Evolutionary conservation across 2,329 filamentous ascomycete species (phyloP), one percentile per base, ranked within the genome.

Genomic region (Scytalidium lignicola): DNA sequence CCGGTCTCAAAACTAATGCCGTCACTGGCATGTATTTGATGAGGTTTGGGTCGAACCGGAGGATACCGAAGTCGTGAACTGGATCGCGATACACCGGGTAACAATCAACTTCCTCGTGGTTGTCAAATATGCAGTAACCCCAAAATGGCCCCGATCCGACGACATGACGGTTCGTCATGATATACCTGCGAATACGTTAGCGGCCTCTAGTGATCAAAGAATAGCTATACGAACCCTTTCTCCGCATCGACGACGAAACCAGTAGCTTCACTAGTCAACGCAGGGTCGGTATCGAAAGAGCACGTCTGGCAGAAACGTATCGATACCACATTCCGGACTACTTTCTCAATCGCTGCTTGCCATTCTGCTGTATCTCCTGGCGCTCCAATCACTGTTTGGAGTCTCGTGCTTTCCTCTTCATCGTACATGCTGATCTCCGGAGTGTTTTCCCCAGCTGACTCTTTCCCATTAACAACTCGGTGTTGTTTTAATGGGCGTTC

Each of bases 241-340:
- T 96, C 86, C 4, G 93, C 89, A 71, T 99, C 93, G 20, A 99
- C 93, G 15, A 99, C 91, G 65, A 99, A 99, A 7, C 93, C 93
- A 0, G 93, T 99, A 3, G 93, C 93, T 72, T 99, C 93, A 62
- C 90, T 96, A 17, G 90, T 90, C 67, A 95, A 79, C 6, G 93
- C 93, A 22, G 89, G 75, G 61, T 99, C 93, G n/a, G 93, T 97
- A 67, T 99, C 93, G 67, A 99, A 99, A 20, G 92, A 91, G 67
- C 89, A 95, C 0, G 93, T 96, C 75, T 96, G 90, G 67, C 92
- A 97, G 73, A 99, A 99, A 58, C 95, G 88, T 62, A 99, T 97
- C n/a, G 92, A 96, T 44, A 99, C 93, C 17, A 97, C 93, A 59
- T 91, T 96, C 65, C 86, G 85, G 47, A 99, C 91, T 2, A 99